phyloP scores from a whole-genome alignment of 2,329 filamentous ascomycete species.

The Claviceps purpurea region DNA sequence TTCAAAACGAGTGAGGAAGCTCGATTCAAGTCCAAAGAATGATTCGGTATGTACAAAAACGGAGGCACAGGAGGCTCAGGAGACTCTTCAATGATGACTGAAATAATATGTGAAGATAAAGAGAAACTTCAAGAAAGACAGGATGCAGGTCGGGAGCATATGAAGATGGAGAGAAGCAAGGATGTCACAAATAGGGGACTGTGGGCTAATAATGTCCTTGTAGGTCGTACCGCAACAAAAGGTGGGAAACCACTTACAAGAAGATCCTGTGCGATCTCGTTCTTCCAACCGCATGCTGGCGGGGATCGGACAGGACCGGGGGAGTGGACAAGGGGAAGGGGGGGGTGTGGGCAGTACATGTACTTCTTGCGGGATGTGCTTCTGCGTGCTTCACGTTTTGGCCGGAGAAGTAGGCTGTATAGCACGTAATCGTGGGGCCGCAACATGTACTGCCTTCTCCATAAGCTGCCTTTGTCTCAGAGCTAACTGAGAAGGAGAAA shows the following conservation, averaged over 20 bases:
- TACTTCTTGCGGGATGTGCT: neutral
- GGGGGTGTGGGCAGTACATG: neutral
- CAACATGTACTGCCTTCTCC: neutral
- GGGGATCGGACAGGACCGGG: neutral
- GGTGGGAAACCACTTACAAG: conserved; percentile 3
- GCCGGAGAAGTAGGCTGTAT: neutral
- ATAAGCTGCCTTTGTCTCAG: neutral
- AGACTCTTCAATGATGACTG: neutral
- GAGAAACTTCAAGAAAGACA: neutral
- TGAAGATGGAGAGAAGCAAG: neutral
- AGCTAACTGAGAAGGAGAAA: neutral
- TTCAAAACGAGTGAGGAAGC: neutral
- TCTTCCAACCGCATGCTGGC: conserved; percentile 4
- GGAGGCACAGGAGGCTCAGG: neutral
- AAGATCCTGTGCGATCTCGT: conserved; percentile 7
- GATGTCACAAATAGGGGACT: neutral
- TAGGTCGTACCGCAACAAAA: neutral
- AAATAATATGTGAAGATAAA: neutral
- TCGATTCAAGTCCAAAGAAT: neutral
- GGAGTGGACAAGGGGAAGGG: conserved; percentile 1
- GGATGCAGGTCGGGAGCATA: neutral
- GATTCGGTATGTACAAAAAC: neutral
- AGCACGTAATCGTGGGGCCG: neutral
- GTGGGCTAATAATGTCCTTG: neutral
- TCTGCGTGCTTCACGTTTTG: neutral